Conservation (phyloP, 78 protist genomes). For the Cavenderia fasciculata region DNA sequence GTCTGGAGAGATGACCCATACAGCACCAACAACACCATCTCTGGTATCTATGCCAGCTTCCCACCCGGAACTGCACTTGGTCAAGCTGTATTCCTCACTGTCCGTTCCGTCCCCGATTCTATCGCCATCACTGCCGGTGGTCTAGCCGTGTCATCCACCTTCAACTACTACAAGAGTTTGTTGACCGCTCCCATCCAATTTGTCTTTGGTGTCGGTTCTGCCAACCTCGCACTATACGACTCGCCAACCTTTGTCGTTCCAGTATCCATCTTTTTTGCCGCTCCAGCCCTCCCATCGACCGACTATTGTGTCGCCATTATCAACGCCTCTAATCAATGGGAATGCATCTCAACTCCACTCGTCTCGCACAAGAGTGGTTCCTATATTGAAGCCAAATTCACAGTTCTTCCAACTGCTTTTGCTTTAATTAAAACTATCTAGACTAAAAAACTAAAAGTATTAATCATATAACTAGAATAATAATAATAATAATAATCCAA, state of each 20-base stretch:
- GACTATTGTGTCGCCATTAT: constrained; percentile 7
- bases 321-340: background rate
- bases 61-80: too few species aligned
- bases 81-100: background rate
- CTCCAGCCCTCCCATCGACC: background rate
- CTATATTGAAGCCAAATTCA: too few species aligned
- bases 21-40: background rate
- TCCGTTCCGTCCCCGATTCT: background rate
- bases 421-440: too few species aligned
- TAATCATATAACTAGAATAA: too few species aligned
- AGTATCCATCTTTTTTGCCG: background rate
- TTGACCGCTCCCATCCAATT: background rate
- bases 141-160: background rate
- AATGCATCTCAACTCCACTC: constrained; percentile 5
- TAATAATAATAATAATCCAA: too few species aligned
- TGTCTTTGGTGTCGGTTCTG: background rate
- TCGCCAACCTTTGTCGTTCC: background rate
- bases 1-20: background rate
- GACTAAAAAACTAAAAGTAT: too few species aligned
- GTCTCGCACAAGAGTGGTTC: too few species aligned
- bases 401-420: too few species aligned
- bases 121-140: background rate
- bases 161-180: background rate
- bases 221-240: background rate
- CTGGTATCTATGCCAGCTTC: too few species aligned